These are phyloP conservation scores for Multifurca ochricompacta DNA, from an alignment of 768 basidiomycete species.

Conservation along the genomic window DNA sequence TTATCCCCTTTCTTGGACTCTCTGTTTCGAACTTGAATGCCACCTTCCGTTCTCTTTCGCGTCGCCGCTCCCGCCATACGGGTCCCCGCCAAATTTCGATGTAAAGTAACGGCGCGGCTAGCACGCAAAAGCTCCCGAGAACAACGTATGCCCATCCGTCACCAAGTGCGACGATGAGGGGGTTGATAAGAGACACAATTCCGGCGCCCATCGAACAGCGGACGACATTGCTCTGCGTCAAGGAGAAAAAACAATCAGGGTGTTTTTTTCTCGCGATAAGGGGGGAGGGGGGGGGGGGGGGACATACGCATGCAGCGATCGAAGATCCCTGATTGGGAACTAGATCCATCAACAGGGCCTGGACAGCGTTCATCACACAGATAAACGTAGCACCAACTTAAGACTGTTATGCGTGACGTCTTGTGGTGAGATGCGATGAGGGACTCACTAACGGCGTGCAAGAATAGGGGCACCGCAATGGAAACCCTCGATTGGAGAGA, in stretches of 20 bases:
- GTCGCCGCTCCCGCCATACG: conserved; percentile 35
- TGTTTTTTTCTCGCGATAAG: background rate
- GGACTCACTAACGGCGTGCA: conserved; percentile 34
- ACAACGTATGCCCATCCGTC: conserved; percentile 65
- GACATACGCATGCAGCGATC: conserved; percentile 62
- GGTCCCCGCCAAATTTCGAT: conserved; percentile 49
- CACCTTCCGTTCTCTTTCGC: background rate
- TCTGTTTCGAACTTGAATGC: too few relatives aligned
- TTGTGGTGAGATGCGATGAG: background rate
- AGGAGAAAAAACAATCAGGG: background rate
- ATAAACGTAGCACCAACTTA: conserved; percentile 45
- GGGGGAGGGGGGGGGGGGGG: background rate
- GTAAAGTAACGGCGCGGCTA: conserved; percentile 43
- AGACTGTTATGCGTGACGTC: background rate
- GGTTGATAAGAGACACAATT: conserved; percentile 54
- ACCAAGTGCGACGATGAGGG: conserved; percentile 51
- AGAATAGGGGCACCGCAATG: conserved; percentile 47
- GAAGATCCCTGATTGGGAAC: conserved; percentile 55
- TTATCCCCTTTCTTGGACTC: too few relatives aligned
- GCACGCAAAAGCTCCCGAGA: conserved; percentile 42
- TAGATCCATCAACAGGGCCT: conserved; percentile 62
- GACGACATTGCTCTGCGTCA: conserved; percentile 61
- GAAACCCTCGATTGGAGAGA: conserved; percentile 40
- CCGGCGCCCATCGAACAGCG: conserved; percentile 56
- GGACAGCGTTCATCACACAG: conserved; percentile 45